These are phyloP conservation scores for Phtheirospermum japonicum DNA, from an alignment of 257 asterid species.

Conservation along the genomic window DNA sequence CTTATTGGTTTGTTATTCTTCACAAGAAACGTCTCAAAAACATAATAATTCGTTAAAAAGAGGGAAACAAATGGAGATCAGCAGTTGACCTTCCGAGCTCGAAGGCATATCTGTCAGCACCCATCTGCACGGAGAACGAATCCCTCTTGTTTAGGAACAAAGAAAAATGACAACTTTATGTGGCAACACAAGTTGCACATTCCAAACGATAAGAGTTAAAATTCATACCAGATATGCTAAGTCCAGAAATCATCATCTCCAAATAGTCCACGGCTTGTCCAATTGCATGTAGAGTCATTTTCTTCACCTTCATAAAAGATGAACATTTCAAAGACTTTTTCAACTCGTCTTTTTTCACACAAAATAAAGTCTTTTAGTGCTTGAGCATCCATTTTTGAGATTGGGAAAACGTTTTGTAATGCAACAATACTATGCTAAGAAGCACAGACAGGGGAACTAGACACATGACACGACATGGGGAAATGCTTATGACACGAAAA, in stretches of 20 bases:
- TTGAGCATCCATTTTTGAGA: background rate
- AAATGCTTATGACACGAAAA: too few relatives aligned
- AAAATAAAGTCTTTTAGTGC: background rate
- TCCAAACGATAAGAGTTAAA: background rate
- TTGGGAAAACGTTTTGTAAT: background rate
- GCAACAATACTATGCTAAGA: background rate
- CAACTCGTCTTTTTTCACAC: background rate
- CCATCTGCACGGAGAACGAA: constrained; percentile 8
- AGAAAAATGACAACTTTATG: background rate
- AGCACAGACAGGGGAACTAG: too few relatives aligned
- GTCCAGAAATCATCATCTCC: constrained; percentile 26
- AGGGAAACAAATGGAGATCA: background rate
- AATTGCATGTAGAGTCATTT: constrained; percentile 60
- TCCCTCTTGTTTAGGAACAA: background rate
- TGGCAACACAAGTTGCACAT: constrained; percentile 10
- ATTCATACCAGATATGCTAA: constrained; percentile 32
- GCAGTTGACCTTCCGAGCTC: background rate
- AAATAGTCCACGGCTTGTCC: constrained; percentile 37
- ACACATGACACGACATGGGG: too few relatives aligned
- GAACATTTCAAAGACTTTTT: constrained; percentile 1
- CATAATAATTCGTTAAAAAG: background rate
- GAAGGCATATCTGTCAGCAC: background rate
- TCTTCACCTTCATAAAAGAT: constrained; percentile 56
- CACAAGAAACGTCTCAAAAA: constrained; percentile 3
- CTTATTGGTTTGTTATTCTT: background rate